Base-by-base conservation (phyloP, 495 filamentous ascomycete species). In the Aspergillus ostianus region DNA sequence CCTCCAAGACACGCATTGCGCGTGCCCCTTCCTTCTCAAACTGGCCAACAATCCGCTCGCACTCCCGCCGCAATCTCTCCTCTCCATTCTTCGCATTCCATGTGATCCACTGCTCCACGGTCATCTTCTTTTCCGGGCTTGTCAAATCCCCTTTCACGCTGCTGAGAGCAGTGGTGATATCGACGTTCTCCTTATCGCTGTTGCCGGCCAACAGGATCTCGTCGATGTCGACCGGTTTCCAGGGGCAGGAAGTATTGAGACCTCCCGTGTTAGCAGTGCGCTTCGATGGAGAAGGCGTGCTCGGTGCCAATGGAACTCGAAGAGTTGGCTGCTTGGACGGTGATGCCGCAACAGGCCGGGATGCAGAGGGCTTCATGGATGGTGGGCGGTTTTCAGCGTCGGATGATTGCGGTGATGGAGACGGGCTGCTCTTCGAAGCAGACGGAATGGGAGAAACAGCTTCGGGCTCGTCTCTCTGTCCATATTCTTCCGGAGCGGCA, bases 61-160 rank as follows among this genome's bases (percentile, higher is more conserved):
- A 96, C 70, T 93, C 90, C 32, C 75, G 69, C 64, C 86, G 88
- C 56, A 98, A 70, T 67, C 84, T 86, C 67, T 89, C 84, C 75
- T 97, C 92, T 1, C 87, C 91, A 61, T 85, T 77, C 64, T 82
- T 82, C 5, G 93, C 93, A 67, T 92, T 93, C 75, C 83, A 84
- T 55, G 81, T 76, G 48, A 98, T 87, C 94, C 94, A 98, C 72
- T 96, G 87, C 70, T 95, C 90, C 2, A 98, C 91, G 0, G 85
- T 91, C 91, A 98, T 93, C 45, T 82, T 83, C 78, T 88, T 91
- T 77, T 97, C 93, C 0, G 85, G 85, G 60, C 80, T 88, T 1
- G 84, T 87, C 61, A 98, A 71, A n/a, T 81, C 80, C 26, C 76
- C 79, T 60, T 81, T 83, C 9, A 67, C 69, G 41, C 82, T 75